Evolutionary conservation across 805 yeast species (phyloP).

Genomic region (Yarrowia yakushimensis): DNA sequence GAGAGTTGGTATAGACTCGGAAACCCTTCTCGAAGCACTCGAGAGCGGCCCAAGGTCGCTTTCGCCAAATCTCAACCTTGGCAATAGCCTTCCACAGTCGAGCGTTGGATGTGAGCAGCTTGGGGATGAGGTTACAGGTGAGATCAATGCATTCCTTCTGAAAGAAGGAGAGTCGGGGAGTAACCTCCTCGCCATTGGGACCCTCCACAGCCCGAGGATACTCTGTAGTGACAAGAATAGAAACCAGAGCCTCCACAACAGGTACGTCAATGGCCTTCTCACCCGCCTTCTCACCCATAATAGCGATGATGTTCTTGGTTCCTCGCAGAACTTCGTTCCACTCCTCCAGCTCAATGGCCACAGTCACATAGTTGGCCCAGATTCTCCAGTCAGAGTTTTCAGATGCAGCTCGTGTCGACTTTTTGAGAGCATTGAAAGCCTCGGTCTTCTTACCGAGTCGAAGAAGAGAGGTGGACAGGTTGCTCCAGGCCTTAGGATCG

Average conservation of each 20-base stretch:
- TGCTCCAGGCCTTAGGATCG: conserved; percentile 85
- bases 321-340: conserved; percentile 88
- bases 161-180: conserved; percentile 48
- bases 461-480: conserved; percentile 76
- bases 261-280: conserved; percentile 71
- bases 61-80: conserved; percentile 80
- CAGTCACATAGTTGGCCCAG: conserved; percentile 81
- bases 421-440: conserved; percentile 79
- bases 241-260: conserved; percentile 68
- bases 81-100: conserved; percentile 83
- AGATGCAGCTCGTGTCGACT: conserved; percentile 68
- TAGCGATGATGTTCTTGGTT: conserved; percentile 55
- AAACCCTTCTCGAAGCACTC: conserved; percentile 85
- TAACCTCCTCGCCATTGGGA: conserved; percentile 36
- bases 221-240: conserved; percentile 53
- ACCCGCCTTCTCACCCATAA: conserved; percentile 54
- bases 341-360: conserved; percentile 75
- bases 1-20: conserved; percentile 62
- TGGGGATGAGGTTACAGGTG: conserved; percentile 64
- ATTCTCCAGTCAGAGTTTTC: conserved; percentile 77
- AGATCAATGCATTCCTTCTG: conserved; percentile 69
- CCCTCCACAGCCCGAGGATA: conserved; percentile 41
- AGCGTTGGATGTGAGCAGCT: conserved; percentile 59
- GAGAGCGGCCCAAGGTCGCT: conserved; percentile 81
- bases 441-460: conserved; percentile 62